phyloP scores from a whole-genome alignment of 78 protist genomes.

The Acrasis kona region DNA sequence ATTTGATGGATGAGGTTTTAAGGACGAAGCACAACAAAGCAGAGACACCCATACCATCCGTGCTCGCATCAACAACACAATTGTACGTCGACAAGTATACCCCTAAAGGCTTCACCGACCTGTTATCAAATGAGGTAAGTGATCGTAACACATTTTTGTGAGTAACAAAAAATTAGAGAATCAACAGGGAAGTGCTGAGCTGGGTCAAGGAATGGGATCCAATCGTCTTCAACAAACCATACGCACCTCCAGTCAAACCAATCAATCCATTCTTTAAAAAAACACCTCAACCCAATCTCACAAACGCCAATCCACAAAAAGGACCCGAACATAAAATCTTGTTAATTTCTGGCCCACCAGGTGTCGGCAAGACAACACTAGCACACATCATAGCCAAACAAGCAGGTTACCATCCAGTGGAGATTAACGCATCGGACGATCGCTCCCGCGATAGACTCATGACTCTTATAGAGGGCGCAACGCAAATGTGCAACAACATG shows the following conservation, averaged over 20 bases:
- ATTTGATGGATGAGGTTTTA: neutral
- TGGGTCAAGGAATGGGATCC: slow-evolving; percentile 1
- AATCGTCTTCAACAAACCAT: neutral
- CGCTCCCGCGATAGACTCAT: neutral
- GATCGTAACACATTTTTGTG: neutral
- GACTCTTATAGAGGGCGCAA: neutral
- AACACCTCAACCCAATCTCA: no score
- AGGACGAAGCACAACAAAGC: neutral
- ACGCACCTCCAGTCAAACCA: no score
- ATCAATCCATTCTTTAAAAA: no score
- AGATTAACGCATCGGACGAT: slow-evolving; percentile 17
- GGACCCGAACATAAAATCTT: slow-evolving; percentile 16
- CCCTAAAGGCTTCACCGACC: slow-evolving; percentile 26
- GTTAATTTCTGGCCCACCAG: slow-evolving; percentile 79
- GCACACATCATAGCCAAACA: slow-evolving; percentile 20
- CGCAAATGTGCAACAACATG: neutral
- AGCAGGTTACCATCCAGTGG: slow-evolving; percentile 6
- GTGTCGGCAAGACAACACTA: slow-evolving; percentile 39
- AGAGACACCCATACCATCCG: neutral
- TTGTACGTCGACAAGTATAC: slow-evolving; percentile 37
- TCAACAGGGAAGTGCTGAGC: neutral
- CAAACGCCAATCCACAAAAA: no score
- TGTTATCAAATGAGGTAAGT: slow-evolving; percentile 37
- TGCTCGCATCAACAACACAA: neutral
- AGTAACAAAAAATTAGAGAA: neutral